A percentile compares a stretch with the other conserved stretches of the same genome.
phyloP scores from a whole-genome alignment of 2,329 filamentous ascomycete species.

The Myriosclerotinia scirpicola region DNA sequence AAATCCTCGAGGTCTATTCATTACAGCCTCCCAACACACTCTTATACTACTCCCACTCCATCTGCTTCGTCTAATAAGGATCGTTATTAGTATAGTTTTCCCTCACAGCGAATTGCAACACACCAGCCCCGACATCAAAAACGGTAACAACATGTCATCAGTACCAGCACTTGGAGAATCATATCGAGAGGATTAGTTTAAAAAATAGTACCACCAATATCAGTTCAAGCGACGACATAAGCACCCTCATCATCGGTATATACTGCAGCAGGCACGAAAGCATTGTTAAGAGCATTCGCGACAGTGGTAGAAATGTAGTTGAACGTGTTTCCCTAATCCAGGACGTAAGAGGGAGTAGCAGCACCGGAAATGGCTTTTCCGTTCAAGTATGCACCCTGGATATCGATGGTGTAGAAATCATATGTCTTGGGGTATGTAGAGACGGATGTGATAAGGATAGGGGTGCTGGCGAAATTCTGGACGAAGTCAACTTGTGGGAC shows the following conservation, averaged over 20 bases:
- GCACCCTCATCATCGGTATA: conserved; percentile 38
- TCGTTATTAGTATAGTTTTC: conserved; percentile 33
- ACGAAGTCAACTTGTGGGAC: conserved; percentile 46
- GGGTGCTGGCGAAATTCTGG: conserved; percentile 29
- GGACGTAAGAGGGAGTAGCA: conserved; percentile 28
- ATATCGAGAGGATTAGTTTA: conserved; percentile 39
- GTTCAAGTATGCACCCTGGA: conserved; percentile 24
- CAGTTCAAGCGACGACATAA: conserved; percentile 46
- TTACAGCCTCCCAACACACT: background rate
- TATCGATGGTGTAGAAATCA: conserved; percentile 34
- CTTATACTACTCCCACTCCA: background rate
- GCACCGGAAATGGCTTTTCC: conserved; percentile 19
- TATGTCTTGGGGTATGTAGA: conserved; percentile 21
- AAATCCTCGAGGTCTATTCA: background rate
- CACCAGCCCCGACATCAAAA: conserved; percentile 49
- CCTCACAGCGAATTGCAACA: conserved; percentile 48
- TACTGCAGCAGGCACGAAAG: conserved; percentile 46
- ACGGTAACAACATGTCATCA: conserved; percentile 47
- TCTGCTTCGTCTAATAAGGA: conserved; percentile 3
- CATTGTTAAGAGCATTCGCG: conserved; percentile 43
- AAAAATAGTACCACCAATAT: conserved; percentile 43
- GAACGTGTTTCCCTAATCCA: conserved; percentile 48
- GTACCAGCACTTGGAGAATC: conserved; percentile 34
- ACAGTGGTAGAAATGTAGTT: conserved; percentile 45
- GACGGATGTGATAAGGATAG: conserved; percentile 33